These are phyloP conservation scores for Solanum verrucosum DNA, from an alignment of 257 asterid species.

Conservation along the genomic window DNA sequence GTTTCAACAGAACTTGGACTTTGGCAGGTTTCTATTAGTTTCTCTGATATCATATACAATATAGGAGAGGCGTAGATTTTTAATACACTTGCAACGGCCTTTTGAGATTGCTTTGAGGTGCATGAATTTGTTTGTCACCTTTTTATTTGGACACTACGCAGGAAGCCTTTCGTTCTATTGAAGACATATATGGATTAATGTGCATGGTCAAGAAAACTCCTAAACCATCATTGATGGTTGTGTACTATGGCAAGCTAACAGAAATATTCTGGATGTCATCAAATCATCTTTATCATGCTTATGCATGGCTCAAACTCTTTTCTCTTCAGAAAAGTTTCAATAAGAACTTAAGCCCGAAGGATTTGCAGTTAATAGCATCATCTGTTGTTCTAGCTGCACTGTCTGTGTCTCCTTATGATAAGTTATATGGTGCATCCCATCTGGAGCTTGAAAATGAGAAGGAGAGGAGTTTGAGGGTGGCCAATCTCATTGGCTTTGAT, in stretches of 20 bases:
- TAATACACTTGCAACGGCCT: background rate
- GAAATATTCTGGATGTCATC: constrained; percentile 33
- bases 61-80: background rate
- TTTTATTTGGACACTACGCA: background rate
- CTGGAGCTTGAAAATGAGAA: constrained; percentile 26
- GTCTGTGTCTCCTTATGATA: constrained; percentile 24
- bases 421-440: constrained; percentile 12
- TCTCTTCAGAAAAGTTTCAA: constrained; percentile 34
- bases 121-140: background rate
- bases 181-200: constrained; percentile 35
- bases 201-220: constrained; percentile 29
- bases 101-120: background rate
- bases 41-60: background rate
- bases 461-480: constrained; percentile 18
- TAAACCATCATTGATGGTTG: constrained; percentile 24
- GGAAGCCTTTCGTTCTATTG: constrained; percentile 36
- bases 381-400: constrained; percentile 36
- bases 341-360: constrained; percentile 28
- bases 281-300: constrained; percentile 26
- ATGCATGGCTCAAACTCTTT: constrained; percentile 37
- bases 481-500: constrained; percentile 25
- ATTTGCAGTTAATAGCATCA: constrained; percentile 36
- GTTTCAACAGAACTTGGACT: constrained; percentile 29
- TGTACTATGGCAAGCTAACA: constrained; percentile 28
- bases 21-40: constrained; percentile 24